A percentile compares a stretch with the other conserved stretches of the same genome.
Evolutionary conservation across 2,329 filamentous ascomycete genomes (phyloP).

Genomic region (Aspergillus brasiliensis): DNA sequence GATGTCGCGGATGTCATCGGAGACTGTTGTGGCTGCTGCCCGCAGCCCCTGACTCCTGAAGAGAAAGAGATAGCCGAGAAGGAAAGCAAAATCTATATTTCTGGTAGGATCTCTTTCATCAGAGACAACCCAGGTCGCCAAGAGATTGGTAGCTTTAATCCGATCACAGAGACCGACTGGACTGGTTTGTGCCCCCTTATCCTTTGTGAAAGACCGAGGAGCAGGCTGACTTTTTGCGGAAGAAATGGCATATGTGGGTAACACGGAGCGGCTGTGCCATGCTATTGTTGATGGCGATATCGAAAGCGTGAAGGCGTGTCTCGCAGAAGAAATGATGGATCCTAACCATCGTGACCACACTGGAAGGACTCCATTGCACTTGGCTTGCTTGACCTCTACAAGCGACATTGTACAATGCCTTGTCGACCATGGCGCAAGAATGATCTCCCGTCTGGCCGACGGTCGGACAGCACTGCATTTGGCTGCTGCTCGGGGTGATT

Average conservation of each 20-base stretch:
- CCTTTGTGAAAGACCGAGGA: not conserved
- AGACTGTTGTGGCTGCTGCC: slow-evolving; percentile 82
- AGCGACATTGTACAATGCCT: slow-evolving; percentile 70
- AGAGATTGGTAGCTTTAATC: slow-evolving; percentile 72
- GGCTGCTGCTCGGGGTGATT: slow-evolving; percentile 69
- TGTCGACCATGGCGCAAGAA: slow-evolving; percentile 70
- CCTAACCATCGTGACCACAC: slow-evolving; percentile 75
- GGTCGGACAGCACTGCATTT: slow-evolving; percentile 82
- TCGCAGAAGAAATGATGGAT: slow-evolving; percentile 67
- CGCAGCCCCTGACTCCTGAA: slow-evolving; percentile 66
- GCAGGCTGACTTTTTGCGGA: not conserved
- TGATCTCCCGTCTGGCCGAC: slow-evolving; percentile 75
- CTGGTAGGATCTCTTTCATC: slow-evolving; percentile 71
- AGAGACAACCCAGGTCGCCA: slow-evolving; percentile 82
- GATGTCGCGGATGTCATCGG: slow-evolving; percentile 71
- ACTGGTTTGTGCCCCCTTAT: slow-evolving; percentile 48
- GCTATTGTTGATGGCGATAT: slow-evolving; percentile 76
- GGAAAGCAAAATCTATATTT: slow-evolving; percentile 75
- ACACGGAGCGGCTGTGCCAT: slow-evolving; percentile 74
- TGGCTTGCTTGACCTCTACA: slow-evolving; percentile 70
- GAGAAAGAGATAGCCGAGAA: slow-evolving; percentile 71
- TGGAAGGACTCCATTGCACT: slow-evolving; percentile 75
- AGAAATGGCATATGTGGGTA: slow-evolving; percentile 86
- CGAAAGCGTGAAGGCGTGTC: slow-evolving; percentile 71
- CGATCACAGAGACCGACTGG: slow-evolving; percentile 80